phyloP scores from a whole-genome alignment of 805 yeast species.

The Cyberlindnera maritima region DNA sequence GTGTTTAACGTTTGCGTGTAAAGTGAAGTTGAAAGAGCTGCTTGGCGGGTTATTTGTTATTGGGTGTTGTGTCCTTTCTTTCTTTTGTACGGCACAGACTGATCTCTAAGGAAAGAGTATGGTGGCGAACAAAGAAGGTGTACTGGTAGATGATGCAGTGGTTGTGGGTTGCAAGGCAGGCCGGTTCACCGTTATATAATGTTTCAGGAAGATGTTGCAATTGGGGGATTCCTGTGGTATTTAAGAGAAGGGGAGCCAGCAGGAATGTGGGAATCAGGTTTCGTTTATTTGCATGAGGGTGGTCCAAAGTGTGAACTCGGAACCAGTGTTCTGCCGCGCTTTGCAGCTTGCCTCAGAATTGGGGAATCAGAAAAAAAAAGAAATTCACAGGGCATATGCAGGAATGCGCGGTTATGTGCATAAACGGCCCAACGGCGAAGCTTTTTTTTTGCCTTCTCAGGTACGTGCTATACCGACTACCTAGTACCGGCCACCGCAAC shows the following conservation, averaged over 20 bases:
- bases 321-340: too few species aligned
- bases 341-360: not conserved
- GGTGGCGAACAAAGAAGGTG: too few species aligned
- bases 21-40: too few species aligned
- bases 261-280: not conserved
- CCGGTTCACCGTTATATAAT: too few species aligned
- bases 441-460: not conserved
- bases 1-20: not conserved
- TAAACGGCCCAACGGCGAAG: slow-evolving; percentile 8
- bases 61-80: too few species aligned
- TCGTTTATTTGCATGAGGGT: not conserved
- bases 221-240: not conserved
- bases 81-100: not conserved
- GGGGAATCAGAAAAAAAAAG: not conserved
- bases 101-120: too few species aligned
- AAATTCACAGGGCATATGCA: not conserved
- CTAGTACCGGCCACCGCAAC: too few species aligned
- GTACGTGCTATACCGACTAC: too few species aligned
- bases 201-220: not conserved
- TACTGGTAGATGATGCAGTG: too few species aligned
- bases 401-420: not conserved
- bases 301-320: too few species aligned
- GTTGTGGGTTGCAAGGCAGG: too few species aligned
- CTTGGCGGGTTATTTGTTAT: too few species aligned
- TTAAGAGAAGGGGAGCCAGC: not conserved